Conservation (phyloP, 345 rosid genomes). For the Eucalyptus cladocalyx region DNA sequence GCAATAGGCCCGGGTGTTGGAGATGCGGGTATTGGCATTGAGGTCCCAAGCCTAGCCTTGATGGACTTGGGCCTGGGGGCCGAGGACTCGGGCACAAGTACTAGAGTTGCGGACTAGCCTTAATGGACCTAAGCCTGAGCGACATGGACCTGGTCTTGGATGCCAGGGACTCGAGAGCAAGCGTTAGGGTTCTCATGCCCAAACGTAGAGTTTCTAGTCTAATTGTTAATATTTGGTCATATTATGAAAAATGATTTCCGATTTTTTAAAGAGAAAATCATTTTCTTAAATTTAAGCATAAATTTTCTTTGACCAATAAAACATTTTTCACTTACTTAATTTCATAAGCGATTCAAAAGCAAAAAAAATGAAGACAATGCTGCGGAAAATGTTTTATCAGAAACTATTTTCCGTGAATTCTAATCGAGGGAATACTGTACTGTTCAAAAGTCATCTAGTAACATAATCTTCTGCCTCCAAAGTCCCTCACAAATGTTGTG, state of each 20-base stretch:
- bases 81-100: not conserved
- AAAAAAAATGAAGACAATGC: not conserved
- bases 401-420: not conserved
- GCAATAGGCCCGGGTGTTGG: accelerated
- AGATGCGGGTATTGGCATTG: not conserved
- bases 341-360: not conserved
- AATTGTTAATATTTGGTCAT: too few species aligned
- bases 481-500: not conserved
- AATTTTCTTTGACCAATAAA: not conserved
- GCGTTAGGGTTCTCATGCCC: not conserved
- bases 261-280: not conserved
- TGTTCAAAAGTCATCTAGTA: not conserved
- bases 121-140: not conserved
- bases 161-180: not conserved
- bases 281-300: not conserved
- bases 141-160: not conserved
- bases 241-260: not conserved
- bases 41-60: accelerated
- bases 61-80: not conserved
- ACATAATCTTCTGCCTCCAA: not conserved
- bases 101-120: not conserved
- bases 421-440: not conserved
- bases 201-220: not conserved
- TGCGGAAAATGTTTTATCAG: too few species aligned
- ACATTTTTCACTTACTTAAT: too few species aligned